Percentiles rank a stretch among this genome's conserved stretches.
Evolutionary conservation across 352 stramenopile species (phyloP).

Genomic region (Elongisporangium undulatum): DNA sequence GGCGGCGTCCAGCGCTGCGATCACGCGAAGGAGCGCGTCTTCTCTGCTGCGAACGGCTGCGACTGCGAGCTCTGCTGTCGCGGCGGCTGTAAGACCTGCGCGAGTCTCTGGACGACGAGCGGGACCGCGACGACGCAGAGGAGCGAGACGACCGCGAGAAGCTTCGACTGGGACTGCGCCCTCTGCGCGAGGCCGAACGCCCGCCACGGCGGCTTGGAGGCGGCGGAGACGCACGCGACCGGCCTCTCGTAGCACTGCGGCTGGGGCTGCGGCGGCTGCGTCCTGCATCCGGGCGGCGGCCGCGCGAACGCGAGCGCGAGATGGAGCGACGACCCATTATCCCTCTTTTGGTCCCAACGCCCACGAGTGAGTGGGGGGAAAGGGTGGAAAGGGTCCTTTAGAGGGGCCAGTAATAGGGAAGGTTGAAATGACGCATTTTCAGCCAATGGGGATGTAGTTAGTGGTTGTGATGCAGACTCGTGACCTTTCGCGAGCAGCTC

Average conservation of each 20-base stretch:
- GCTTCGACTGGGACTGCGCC: conserved; percentile 7
- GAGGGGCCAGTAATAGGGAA: conserved; percentile 12
- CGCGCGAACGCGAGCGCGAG: not conserved
- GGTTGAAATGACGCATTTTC: conserved; percentile 2
- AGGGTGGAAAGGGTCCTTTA: not conserved
- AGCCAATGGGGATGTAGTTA: not conserved
- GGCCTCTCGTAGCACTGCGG: not conserved
- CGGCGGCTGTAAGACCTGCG: not conserved
- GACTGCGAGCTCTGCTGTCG: conserved; percentile 3
- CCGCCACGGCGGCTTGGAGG: not conserved
- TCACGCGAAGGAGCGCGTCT: not conserved
- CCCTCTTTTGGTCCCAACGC: not conserved
- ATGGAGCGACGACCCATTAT: conserved; percentile 4
- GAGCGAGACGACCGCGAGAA: conserved; percentile 5
- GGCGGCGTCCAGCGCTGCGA: not conserved
- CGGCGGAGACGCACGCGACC: conserved; percentile 1
- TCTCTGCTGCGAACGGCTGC: conserved; percentile 1
- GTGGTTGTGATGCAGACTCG: not conserved
- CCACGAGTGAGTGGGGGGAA: not conserved
- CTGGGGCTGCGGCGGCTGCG: not conserved
- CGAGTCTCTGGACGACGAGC: not conserved
- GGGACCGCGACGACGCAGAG: conserved; percentile 6
- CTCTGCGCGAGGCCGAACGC: not conserved
- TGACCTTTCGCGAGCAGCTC: not conserved
- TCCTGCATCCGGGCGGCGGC: not conserved